Conservation (phyloP, 176 grass and related monocot genomes). For the Rhipidocladum racemiflorum region DNA sequence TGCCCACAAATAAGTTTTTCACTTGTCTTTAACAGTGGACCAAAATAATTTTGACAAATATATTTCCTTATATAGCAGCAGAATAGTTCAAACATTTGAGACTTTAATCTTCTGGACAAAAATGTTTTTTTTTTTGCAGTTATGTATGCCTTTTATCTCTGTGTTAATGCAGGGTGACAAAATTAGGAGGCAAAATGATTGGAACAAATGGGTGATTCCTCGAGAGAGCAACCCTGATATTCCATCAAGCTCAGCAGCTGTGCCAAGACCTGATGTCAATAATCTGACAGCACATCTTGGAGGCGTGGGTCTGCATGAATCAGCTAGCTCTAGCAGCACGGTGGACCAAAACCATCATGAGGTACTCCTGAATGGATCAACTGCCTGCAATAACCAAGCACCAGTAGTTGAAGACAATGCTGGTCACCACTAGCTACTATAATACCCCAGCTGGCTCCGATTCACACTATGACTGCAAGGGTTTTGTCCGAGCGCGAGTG, state of each 20-base stretch:
- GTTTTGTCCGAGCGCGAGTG: constrained; percentile 42
- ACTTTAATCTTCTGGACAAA: background rate
- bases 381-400: constrained; percentile 34
- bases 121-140: background rate
- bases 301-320: constrained; percentile 22
- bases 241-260: constrained; percentile 16
- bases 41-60: background rate
- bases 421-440: background rate
- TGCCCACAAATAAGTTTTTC: background rate
- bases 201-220: constrained; percentile 56
- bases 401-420: constrained; percentile 21
- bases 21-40: background rate
- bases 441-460: background rate
- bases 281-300: constrained; percentile 41
- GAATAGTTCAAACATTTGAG: background rate
- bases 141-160: background rate
- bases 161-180: constrained; percentile 43
- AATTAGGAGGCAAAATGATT: constrained; percentile 54
- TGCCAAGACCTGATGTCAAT: constrained; percentile 18
- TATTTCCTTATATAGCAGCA: background rate
- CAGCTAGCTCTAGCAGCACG: constrained; percentile 6
- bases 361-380: constrained; percentile 27
- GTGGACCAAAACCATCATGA: constrained; percentile 17
- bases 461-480: constrained; percentile 45
- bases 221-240: constrained; percentile 23